Base-by-base conservation (phyloP, 2,329 filamentous ascomycete species). In the Fusarium longipes region DNA sequence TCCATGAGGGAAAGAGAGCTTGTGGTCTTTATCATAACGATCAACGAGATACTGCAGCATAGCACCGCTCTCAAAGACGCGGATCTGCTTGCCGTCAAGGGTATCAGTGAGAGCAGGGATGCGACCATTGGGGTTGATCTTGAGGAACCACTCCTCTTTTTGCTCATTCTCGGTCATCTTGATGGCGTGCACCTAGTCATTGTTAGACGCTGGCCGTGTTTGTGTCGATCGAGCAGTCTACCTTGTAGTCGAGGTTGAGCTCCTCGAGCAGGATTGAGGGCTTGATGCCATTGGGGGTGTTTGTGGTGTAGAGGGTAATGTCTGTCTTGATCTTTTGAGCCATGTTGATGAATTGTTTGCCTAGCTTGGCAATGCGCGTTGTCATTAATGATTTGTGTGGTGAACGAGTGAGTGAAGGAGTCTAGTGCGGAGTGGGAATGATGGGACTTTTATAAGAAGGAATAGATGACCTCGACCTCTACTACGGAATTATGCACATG, bases 61-160 rank as follows among this genome's bases (percentile, higher is more conserved):
- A 67, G 90, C 87, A 57, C 92, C 93, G 66, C 88, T 92, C 80
- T 97, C 93, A 75, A 96, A 97, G 18, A 97, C 77, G 57, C 86
- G 84, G 75, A 97, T 93, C 32, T 83, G 82, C 76, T 91, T 82
- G 70, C 92, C 92, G 76, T 96, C 89, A 76, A 92, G 90, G 8
- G 84, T 91, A 79, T 97, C 93, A 9, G 92, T 96, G 49, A 97
- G 74, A 57, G 93, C 93, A 6, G 93, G 94, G 72, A 97, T 97
- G 70, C 93, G 91, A 67, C 93, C 93, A 77, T 97, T 97, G 67
- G 93, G 93, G 80, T 97, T 97, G 81, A 97, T 96, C 51, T 89
- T 89, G 27, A 96, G 86, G 80, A 95, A 97, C 93, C 92, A 96
- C 17, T 87, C 87, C 77, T 95, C 82, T 76, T 96, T 96, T 73